Conservation (phyloP, 2,329 filamentous ascomycete genomes). For the Coniochaeta sp. region DNA sequence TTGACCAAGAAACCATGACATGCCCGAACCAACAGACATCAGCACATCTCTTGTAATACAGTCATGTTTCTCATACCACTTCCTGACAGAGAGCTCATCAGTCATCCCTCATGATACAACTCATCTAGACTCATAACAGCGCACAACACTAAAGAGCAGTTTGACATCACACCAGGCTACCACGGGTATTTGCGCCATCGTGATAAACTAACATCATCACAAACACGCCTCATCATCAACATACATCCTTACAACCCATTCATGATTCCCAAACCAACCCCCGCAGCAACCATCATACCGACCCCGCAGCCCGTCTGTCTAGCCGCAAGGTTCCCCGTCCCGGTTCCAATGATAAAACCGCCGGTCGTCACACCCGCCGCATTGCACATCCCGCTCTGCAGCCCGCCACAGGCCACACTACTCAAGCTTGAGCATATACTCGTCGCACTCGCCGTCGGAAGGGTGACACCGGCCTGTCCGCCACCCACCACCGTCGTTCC, state of each 20-base stretch:
- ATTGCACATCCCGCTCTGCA: conserved; percentile 34
- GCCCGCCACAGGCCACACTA: conserved; percentile 38
- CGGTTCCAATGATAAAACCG: conserved; percentile 18
- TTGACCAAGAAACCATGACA: too few species aligned
- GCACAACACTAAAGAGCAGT: background rate
- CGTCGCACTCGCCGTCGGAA: conserved; percentile 38
- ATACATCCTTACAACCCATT: background rate
- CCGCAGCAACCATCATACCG: background rate
- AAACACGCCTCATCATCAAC: background rate
- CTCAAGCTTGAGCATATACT: conserved; percentile 50
- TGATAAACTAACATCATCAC: background rate
- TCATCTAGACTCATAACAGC: background rate
- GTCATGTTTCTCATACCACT: background rate
- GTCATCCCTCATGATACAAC: background rate
- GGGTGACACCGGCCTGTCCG: conserved; percentile 18
- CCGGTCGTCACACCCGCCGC: conserved; percentile 12
- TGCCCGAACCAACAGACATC: too few species aligned
- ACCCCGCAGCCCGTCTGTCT: background rate
- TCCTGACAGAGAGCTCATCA: background rate
- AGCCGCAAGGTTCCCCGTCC: conserved; percentile 13
- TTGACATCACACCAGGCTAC: background rate
- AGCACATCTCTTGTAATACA: too few species aligned
- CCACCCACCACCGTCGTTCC: conserved; percentile 41
- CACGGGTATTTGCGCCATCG: background rate
- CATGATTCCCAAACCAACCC: background rate